Percentiles rank a stretch among this genome's conserved stretches.
Evolutionary conservation across 208 protist genomes (phyloP).

Genomic region (Trypanosoma caninum): DNA sequence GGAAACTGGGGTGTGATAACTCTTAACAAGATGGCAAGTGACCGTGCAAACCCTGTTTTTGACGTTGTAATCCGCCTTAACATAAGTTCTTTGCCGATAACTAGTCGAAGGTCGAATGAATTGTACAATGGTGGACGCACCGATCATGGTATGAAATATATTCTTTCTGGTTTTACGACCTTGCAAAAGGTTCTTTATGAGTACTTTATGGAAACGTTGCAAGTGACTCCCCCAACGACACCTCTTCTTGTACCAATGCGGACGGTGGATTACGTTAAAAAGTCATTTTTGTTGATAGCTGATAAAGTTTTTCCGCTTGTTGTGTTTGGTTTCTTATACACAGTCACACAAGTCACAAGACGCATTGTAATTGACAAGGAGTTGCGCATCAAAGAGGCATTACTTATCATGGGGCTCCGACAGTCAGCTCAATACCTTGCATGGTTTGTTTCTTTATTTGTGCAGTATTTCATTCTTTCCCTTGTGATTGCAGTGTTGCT

Average conservation of each 20-base stretch:
- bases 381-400: slow-evolving; percentile 71
- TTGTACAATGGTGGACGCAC: slow-evolving; percentile 30
- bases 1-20: slow-evolving; percentile 46
- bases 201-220: slow-evolving; percentile 27
- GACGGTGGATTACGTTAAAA: slow-evolving; percentile 33
- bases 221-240: background rate
- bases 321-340: slow-evolving; percentile 74
- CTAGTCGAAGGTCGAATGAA: slow-evolving; percentile 1
- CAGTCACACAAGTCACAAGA: slow-evolving; percentile 72
- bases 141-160: slow-evolving; percentile 21
- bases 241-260: slow-evolving; percentile 37
- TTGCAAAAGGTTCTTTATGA: slow-evolving; percentile 45
- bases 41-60: slow-evolving; percentile 16
- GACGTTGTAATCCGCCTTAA: slow-evolving; percentile 48
- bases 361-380: slow-evolving; percentile 86
- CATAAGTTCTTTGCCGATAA: slow-evolving; percentile 27
- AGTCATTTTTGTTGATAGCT: slow-evolving; percentile 41
- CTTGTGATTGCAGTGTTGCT: slow-evolving; percentile 60
- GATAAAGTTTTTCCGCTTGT: slow-evolving; percentile 52
- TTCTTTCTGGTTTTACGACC: slow-evolving; percentile 53
- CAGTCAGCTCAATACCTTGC: slow-evolving; percentile 53
- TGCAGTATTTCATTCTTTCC: slow-evolving; percentile 45
- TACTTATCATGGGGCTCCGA: slow-evolving; percentile 85
- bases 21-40: slow-evolving; percentile 27
- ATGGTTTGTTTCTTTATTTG: slow-evolving; percentile 58